Base-by-base conservation (phyloP, 805 yeast species). In the Yamadazyma phyllophila region DNA sequence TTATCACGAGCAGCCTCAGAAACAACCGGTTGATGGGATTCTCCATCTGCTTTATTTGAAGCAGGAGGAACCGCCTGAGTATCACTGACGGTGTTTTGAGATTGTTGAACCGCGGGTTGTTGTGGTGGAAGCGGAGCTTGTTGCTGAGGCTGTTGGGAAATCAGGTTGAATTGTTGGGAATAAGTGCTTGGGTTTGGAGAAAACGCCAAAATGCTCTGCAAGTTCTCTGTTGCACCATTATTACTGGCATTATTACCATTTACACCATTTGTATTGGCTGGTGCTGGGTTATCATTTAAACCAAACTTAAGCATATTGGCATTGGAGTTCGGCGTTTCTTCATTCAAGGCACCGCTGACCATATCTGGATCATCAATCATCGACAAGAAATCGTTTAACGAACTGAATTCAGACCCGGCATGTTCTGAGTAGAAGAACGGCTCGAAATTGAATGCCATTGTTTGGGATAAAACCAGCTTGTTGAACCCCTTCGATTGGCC, bases 371-470 rank as follows among this genome's bases (percentile, higher is more conserved):
- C 96, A 56, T 91, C 97, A 38, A 91, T 79, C 88, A 91, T 88
- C 1, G 91, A 82, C 43, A 91, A 68, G 57, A 91, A 91, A 60
- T 91, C 97, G 48, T 89, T 89, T 53, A 91, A 71, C 0, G 96
- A 89, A 50, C 89, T 82, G 59, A 91, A 90, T 65, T 91, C 97
- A 15, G 94, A 83, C 2, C 96, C 96, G 0, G 94, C 96, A 60
- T 90, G 95, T 57, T 90, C 96, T 0, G 96, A 86, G 51, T 81
- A 85, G 67, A 90, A 90, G 47, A 85, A 80, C 0, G 96, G 94
- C 51, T 82, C 87, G 47, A 82, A 88, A 54, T 77, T 60, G 61
- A 67, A 73, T 3, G 73, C 68, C 44, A 69, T 58, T 1, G 74
- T 65, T 49, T 71, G 76, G 4, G 73, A 60, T 38, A 71, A 56